Evolutionary conservation across 106 monocot species (phyloP), one percentile per base, ranked within the genome.

Genomic region (Dendrobium huoshanense): DNA sequence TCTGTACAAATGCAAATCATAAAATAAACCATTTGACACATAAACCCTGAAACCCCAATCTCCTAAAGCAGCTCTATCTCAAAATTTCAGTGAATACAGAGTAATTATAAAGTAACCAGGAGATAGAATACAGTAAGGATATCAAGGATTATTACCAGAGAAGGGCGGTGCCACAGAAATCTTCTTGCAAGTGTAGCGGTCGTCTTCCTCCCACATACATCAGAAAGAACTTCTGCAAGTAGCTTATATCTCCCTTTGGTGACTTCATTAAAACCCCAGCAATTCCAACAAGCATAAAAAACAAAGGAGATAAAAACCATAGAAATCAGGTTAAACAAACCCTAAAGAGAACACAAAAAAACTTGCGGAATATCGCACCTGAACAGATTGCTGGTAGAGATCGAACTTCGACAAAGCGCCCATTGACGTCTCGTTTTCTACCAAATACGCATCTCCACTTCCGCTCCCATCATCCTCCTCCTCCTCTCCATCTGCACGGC

Each of bases 241-340:
- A 98, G 82, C 92, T 98, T 51, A 98, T 92, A 27, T 98, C 97
- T 47, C 97, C 97, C 73, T 87, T 98, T 0, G 97, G 97, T 55
- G 89, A 88, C 94, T 98, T 76, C 65, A 42, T 16, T 72, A 75
- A 27, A 19, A 0, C 24, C 67, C 42, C 55, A 47, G 45, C 13
- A 64, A 81, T 25, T 27, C 47, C 33, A 67, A 54, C 20, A 65
- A 78, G 1, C 33, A 31, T 55, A 44, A 55, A 64, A 75, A 68
- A 24, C 9, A 31, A 76, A 31, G 65, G 48, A 58, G 7, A 74
- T 11, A 48, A 6, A 45, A 20, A 45, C 37, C 17, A 49, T n/a
- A 27, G 20, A 56, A 55, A 15, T 7, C 2, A 70, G 44, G 72
- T 4, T 27, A 19, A 17, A 18, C 18, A 70, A 72, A 72, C 7